phyloP scores from a whole-genome alignment of 257 asterid species.

The Striga asiatica region DNA sequence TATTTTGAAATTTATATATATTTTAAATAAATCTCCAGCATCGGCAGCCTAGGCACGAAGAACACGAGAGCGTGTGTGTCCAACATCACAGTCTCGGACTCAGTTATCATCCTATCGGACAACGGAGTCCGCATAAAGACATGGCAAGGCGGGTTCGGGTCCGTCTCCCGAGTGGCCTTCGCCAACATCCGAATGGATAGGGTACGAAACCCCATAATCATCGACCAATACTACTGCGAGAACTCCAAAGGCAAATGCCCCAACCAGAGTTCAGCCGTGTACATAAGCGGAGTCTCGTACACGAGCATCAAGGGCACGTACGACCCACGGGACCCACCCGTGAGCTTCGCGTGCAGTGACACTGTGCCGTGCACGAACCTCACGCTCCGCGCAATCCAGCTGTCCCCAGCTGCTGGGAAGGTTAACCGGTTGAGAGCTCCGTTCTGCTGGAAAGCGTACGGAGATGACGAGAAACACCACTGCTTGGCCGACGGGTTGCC shows the following conservation, averaged over 20 bases:
- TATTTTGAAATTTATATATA: no score
- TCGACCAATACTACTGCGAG: conserved; percentile 80
- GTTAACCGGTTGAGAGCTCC: no score
- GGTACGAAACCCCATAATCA: conserved; percentile 76
- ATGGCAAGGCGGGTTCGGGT: conserved; percentile 94
- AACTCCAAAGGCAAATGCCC: conserved; percentile 35
- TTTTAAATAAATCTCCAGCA: no score
- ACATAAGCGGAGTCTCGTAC: conserved; percentile 41
- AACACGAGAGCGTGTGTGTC: conserved; percentile 77
- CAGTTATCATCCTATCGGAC: conserved; percentile 68
- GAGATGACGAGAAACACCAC: no score
- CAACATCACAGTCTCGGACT: conserved; percentile 55
- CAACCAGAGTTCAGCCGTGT: conserved; percentile 71
- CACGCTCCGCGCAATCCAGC: conserved; percentile 50
- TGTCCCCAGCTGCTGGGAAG: conserved; percentile 57
- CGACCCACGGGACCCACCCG: conserved; percentile 63
- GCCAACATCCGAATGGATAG: conserved; percentile 63
- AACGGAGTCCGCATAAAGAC: conserved; percentile 88
- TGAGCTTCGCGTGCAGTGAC: conserved; percentile 80
- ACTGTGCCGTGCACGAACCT: conserved; percentile 71
- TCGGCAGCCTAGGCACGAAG: conserved; percentile 73
- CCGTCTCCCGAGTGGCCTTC: conserved; percentile 49
- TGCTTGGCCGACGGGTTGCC: conserved; percentile 66
- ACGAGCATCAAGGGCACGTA: conserved; percentile 64
- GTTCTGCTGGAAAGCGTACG: conserved; percentile 81